Percentiles rank a stretch among this genome's conserved stretches.
Evolutionary conservation across 768 basidiomycete genomes (phyloP).

Genomic region (Austroboletus festivus): DNA sequence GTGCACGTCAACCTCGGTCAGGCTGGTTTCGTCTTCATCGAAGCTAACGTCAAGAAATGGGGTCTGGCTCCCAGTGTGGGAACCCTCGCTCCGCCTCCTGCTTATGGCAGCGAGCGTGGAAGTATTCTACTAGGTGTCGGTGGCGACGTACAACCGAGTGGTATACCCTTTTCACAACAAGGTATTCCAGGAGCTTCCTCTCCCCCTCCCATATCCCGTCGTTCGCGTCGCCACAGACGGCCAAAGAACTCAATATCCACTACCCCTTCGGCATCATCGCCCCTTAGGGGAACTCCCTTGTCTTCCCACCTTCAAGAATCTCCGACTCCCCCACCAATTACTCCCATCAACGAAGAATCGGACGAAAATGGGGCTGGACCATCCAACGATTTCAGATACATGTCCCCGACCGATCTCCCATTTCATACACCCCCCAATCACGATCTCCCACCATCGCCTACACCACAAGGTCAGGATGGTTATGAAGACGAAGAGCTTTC

Average conservation of each 20-base stretch:
- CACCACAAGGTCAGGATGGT: constrained; percentile 19
- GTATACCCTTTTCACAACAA: constrained; percentile 41
- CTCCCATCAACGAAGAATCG: constrained; percentile 68
- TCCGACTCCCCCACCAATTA: constrained; percentile 62
- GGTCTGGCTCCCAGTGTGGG: constrained; percentile 96
- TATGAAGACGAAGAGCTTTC: constrained; percentile 28
- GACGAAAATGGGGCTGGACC: constrained; percentile 49
- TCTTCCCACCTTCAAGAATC: constrained; percentile 45
- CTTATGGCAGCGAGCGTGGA: constrained; percentile 95
- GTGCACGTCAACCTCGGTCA: constrained; percentile 98
- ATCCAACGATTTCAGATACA: constrained; percentile 48
- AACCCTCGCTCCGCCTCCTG: constrained; percentile 94
- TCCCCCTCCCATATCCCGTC: constrained; percentile 42
- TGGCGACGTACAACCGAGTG: constrained; percentile 31
- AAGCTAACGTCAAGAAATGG: constrained; percentile 99
- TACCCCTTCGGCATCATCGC: constrained; percentile 57
- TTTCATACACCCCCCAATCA: constrained; percentile 53
- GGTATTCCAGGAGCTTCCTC: constrained; percentile 47
- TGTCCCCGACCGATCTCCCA: constrained; percentile 63
- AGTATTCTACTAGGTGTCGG: constrained; percentile 94
- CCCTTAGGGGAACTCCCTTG: constrained; percentile 54
- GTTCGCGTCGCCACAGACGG: constrained; percentile 61
- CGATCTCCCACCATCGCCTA: constrained; percentile 44
- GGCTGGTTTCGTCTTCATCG: constrained; percentile 97
- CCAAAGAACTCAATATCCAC: constrained; percentile 38